phyloP scores from a whole-genome alignment of 1,284 basidiomycete genomes.

The Calocybe gambosa region DNA sequence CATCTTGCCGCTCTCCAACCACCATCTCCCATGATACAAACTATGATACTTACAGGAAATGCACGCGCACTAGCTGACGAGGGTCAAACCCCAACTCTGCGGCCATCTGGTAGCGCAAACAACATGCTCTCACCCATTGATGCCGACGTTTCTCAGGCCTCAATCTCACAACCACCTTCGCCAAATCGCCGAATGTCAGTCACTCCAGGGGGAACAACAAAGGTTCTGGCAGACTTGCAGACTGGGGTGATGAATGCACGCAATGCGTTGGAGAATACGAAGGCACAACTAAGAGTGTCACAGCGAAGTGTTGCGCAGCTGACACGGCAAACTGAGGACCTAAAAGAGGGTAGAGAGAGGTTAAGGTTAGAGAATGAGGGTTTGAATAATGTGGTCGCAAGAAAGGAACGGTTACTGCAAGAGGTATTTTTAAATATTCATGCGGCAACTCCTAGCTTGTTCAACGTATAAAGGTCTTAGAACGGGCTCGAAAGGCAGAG shows the following conservation, averaged over 20 bases:
- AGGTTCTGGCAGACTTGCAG: slow-evolving; percentile 77
- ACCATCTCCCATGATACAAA: slow-evolving; percentile 17
- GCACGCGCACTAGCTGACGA: slow-evolving; percentile 76
- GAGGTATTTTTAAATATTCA: no score
- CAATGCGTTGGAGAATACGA: slow-evolving; percentile 78
- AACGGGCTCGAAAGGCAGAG: slow-evolving; percentile 77
- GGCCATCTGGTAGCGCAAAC: slow-evolving; percentile 22
- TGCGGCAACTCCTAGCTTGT: slow-evolving; percentile 5
- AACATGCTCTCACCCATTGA: slow-evolving; percentile 27
- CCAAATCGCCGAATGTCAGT: slow-evolving; percentile 53
- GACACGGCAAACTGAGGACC: slow-evolving; percentile 77
- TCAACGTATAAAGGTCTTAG: slow-evolving; percentile 49
- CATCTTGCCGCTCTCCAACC: slow-evolving; percentile 10
- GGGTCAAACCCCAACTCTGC: slow-evolving; percentile 34
- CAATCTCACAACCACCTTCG: slow-evolving; percentile 34
- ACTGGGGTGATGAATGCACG: slow-evolving; percentile 74
- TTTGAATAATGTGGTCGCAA: slow-evolving; percentile 75
- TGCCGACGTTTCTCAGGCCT: slow-evolving; percentile 23
- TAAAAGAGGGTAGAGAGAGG: slow-evolving; percentile 79
- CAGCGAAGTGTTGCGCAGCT: slow-evolving; percentile 74
- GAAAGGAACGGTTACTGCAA: slow-evolving; percentile 79
- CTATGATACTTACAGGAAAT: slow-evolving; percentile 49
- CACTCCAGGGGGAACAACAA: slow-evolving; percentile 73
- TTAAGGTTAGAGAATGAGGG: slow-evolving; percentile 80
- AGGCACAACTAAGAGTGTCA: slow-evolving; percentile 68